Percentiles rank a stretch among this genome's conserved stretches.
Evolutionary conservation across 1,284 basidiomycete genomes (phyloP).

Genomic region (Tremellales sp.): DNA sequence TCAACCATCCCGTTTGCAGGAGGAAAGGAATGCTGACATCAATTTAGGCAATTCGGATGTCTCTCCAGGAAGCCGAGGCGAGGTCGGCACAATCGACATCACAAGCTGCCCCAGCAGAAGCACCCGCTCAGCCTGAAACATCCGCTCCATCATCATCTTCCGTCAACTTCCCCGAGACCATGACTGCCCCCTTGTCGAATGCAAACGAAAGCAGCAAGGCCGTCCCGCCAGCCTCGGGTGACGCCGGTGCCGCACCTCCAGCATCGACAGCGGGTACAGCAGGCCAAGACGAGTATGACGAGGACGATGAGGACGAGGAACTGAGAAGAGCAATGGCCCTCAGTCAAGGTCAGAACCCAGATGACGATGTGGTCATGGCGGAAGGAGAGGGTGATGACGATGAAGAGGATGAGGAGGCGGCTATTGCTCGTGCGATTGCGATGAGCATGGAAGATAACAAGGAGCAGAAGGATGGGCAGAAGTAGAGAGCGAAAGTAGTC

Average conservation of each 20-base stretch:
- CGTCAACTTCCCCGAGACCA: conserved; percentile 9
- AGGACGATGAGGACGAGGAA: conserved; percentile 42
- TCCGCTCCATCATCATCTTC: conserved; percentile 1
- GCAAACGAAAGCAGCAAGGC: conserved; percentile 15
- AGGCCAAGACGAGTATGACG: conserved; percentile 21
- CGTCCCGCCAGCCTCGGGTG: conserved; percentile 5
- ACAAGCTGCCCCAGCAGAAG: conserved; percentile 21
- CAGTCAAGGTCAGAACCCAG: conserved; percentile 30
- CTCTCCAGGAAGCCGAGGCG: conserved; percentile 93
- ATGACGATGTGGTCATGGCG: conserved; percentile 41
- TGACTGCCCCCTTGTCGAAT: conserved; percentile 25
- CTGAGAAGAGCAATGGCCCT: conserved; percentile 41
- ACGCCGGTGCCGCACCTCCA: too few species aligned
- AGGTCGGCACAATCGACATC: conserved; percentile 54
- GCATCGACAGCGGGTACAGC: conserved; percentile 4
- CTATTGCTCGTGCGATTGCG: conserved; percentile 61
- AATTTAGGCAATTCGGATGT: conserved; percentile 85
- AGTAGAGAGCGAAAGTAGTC: conserved; percentile 10
- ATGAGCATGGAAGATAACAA: conserved; percentile 55
- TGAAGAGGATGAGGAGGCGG: conserved; percentile 55
- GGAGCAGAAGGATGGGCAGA: conserved; percentile 28
- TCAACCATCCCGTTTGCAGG: neutral
- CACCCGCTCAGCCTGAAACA: conserved; percentile 24
- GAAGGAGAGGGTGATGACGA: conserved; percentile 35
- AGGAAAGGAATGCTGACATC: neutral